Conservation (phyloP, 2,329 filamentous ascomycete genomes). For the Ophiostoma fasciatum region DNA sequence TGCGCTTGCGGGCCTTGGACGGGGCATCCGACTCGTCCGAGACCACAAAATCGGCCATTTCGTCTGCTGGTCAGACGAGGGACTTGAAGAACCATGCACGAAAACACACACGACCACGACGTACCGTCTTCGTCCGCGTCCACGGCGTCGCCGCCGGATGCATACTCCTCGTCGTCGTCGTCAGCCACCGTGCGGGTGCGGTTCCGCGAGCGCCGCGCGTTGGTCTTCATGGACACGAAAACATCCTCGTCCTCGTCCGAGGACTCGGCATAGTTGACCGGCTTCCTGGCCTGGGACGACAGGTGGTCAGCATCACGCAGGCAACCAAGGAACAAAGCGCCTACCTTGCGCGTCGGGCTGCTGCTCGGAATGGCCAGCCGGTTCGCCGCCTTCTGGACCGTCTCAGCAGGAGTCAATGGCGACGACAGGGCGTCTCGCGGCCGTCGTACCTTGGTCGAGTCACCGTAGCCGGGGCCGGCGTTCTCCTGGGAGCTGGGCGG, state of each 20-base stretch:
- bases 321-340: too few relatives aligned
- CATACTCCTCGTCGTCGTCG: conserved; percentile 57
- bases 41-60: conserved; percentile 78
- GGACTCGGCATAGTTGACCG: conserved; percentile 66
- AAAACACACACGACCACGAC: conserved; percentile 5
- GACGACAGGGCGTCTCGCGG: too few relatives aligned
- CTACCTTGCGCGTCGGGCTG: conserved; percentile 71
- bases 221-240: conserved; percentile 33
- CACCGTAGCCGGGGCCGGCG: conserved; percentile 32
- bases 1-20: conserved; percentile 54
- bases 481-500: conserved; percentile 56
- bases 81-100: too few relatives aligned
- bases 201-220: conserved; percentile 23
- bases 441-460: conserved; percentile 28
- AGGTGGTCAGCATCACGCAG: not conserved
- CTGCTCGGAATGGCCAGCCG: conserved; percentile 32
- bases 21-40: conserved; percentile 70
- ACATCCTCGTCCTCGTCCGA: conserved; percentile 66
- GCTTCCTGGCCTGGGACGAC: conserved; percentile 35
- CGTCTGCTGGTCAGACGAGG: conserved; percentile 30
- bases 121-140: conserved; percentile 49
- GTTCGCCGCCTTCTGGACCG: conserved; percentile 25
- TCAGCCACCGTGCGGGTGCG: conserved; percentile 44
- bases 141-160: conserved; percentile 48
- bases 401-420: conserved; percentile 28